phyloP scores from a whole-genome alignment of 176 grass and related monocot genomes.

The Zizania latifolia region DNA sequence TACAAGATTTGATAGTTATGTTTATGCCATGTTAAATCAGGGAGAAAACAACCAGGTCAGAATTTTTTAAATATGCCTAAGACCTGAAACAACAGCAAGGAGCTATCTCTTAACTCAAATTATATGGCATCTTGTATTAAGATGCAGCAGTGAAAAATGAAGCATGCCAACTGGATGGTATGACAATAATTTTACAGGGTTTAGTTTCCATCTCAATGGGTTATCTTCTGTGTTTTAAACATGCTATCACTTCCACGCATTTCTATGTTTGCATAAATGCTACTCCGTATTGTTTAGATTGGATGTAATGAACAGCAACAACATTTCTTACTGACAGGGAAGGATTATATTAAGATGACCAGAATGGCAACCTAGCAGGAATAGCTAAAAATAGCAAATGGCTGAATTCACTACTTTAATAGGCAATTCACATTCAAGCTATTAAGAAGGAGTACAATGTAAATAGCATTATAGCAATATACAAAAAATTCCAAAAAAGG shows the following conservation, averaged over 20 bases:
- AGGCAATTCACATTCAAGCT: background rate
- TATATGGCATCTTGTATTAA: background rate
- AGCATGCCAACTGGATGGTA: background rate
- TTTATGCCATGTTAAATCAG: conserved; percentile 12
- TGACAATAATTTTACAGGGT: background rate
- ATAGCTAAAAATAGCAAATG: conserved; percentile 17
- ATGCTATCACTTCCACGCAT: background rate
- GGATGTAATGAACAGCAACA: background rate
- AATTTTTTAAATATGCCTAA: background rate
- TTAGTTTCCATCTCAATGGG: background rate
- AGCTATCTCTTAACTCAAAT: background rate
- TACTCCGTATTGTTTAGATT: background rate
- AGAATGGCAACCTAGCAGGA: background rate
- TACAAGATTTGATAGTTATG: background rate
- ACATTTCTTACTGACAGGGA: background rate
- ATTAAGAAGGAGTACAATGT: background rate
- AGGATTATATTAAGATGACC: conserved; percentile 10
- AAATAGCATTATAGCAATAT: background rate
- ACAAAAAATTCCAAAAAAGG: background rate
- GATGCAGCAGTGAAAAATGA: background rate
- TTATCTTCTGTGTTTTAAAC: background rate
- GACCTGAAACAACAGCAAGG: background rate
- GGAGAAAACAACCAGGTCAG: background rate
- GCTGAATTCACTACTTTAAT: background rate
- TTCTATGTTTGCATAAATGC: background rate